Conservation (phyloP, 2,329 filamentous ascomycete species). For the Geosmithia putterillii region DNA sequence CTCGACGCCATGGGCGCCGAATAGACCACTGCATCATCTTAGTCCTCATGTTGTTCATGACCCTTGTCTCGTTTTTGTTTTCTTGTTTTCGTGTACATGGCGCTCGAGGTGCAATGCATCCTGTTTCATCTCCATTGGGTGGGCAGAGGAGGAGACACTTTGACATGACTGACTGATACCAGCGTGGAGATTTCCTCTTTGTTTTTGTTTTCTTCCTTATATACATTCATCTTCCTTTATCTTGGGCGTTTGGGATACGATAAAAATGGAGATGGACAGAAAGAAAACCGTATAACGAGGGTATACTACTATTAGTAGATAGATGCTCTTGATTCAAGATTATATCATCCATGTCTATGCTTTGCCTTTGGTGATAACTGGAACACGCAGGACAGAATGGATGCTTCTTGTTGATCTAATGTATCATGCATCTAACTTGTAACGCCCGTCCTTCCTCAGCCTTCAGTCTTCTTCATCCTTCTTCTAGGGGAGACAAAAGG, state of each 20-base stretch:
- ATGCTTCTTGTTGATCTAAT: background rate
- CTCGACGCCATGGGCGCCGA: conserved; percentile 22
- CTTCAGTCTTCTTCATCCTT: no score
- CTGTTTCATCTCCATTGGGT: background rate
- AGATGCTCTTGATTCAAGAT: background rate
- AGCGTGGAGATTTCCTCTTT: conserved; percentile 1
- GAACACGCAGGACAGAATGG: no score
- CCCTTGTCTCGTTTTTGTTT: background rate
- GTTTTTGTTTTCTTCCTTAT: conserved; percentile 1
- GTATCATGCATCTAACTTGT: no score
- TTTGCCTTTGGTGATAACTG: background rate
- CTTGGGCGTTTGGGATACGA: background rate
- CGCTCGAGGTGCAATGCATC: background rate
- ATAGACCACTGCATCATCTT: background rate
- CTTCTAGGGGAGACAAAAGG: no score
- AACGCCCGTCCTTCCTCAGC: no score
- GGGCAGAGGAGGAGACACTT: background rate
- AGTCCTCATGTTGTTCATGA: background rate
- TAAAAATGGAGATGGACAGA: background rate
- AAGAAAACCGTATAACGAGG: background rate
- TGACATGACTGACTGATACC: conserved; percentile 3
- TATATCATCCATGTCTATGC: background rate
- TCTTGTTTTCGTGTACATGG: background rate
- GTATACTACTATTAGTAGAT: background rate
- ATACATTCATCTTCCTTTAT: background rate